phyloP scores from a whole-genome alignment of 805 yeast genomes.

The Cyberlindnera americana region DNA sequence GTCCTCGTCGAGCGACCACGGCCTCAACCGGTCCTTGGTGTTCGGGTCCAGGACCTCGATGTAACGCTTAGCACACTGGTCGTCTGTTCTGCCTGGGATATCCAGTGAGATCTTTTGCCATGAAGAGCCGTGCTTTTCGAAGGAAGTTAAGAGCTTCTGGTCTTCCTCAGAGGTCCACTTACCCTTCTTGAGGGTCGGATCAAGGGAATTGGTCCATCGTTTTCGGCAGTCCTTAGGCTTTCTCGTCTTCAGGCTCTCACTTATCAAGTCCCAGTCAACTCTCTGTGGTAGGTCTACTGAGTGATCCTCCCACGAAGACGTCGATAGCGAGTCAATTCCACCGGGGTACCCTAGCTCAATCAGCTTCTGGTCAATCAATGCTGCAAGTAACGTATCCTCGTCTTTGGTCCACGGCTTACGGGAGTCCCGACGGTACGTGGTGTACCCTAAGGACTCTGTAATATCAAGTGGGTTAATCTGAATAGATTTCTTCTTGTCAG shows the following conservation, averaged over 20 bases:
- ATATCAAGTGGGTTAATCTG: constrained; percentile 43
- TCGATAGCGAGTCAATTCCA: constrained; percentile 31
- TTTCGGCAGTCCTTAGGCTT: constrained; percentile 82
- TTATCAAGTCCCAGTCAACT: constrained; percentile 62
- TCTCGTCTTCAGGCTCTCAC: constrained; percentile 47
- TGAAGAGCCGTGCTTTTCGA: constrained; percentile 64
- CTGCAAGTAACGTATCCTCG: constrained; percentile 60
- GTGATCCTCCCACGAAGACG: constrained; percentile 25
- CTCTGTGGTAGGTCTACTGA: constrained; percentile 27
- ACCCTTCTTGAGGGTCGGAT: constrained; percentile 79
- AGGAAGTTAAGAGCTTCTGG: constrained; percentile 57
- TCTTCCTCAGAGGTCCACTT: constrained; percentile 87
- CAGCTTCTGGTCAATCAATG: constrained; percentile 37
- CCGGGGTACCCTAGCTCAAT: constrained; percentile 31
- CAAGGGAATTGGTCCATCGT: constrained; percentile 82
- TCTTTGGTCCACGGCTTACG: constrained; percentile 72
- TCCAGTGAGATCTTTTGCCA: constrained; percentile 83
- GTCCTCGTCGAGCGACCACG: constrained; percentile 82
- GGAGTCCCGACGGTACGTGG: constrained; percentile 60
- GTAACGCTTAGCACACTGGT: constrained; percentile 90
- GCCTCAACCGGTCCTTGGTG: constrained; percentile 69
- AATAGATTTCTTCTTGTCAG: constrained; percentile 23
- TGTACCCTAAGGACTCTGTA: constrained; percentile 71
- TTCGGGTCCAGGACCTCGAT: constrained; percentile 83
- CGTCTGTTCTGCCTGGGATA: constrained; percentile 85